These are phyloP conservation scores for Onygena corvina DNA, from an alignment of 2,329 filamentous ascomycete genomes.

Conservation along the genomic window DNA sequence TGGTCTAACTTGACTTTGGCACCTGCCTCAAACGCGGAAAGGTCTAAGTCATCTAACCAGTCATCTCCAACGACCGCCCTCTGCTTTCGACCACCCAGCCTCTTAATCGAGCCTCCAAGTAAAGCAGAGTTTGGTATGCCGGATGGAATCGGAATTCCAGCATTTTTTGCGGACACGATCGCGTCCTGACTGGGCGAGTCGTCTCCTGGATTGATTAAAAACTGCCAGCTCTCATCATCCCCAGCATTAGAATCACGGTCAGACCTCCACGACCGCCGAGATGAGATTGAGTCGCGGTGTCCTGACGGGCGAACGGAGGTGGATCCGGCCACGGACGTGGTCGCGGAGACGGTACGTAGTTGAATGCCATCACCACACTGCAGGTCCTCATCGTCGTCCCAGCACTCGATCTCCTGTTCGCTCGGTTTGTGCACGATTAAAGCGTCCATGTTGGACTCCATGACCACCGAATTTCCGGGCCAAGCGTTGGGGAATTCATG, in stretches of 20 bases:
- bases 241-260: conserved; percentile 60
- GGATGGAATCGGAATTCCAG: conserved; percentile 79
- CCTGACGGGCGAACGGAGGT: conserved; percentile 34
- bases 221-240: conserved; percentile 77
- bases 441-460: conserved; percentile 27
- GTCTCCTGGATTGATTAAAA: conserved; percentile 73
- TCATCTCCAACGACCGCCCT: conserved; percentile 65
- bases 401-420: conserved; percentile 35
- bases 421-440: conserved; percentile 25
- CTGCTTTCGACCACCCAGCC: conserved; percentile 63
- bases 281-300: conserved; percentile 67
- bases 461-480: conserved; percentile 3
- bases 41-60: conserved; percentile 66
- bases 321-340: conserved; percentile 35
- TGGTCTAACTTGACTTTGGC: conserved; percentile 56
- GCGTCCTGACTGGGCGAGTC: conserved; percentile 73
- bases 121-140: conserved; percentile 82
- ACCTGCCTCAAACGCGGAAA: conserved; percentile 46
- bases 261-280: conserved; percentile 67
- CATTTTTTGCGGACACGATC: conserved; percentile 73
- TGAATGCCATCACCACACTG: conserved; percentile 38
- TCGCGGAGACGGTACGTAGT: conserved; percentile 34
- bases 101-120: conserved; percentile 83
- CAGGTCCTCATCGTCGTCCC: conserved; percentile 40
- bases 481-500: conserved; percentile 6